Evolutionary conservation across 345 rosid genomes (phyloP), one percentile per base, ranked within the genome.

Genomic region (Hibiscus tridactylites): DNA sequence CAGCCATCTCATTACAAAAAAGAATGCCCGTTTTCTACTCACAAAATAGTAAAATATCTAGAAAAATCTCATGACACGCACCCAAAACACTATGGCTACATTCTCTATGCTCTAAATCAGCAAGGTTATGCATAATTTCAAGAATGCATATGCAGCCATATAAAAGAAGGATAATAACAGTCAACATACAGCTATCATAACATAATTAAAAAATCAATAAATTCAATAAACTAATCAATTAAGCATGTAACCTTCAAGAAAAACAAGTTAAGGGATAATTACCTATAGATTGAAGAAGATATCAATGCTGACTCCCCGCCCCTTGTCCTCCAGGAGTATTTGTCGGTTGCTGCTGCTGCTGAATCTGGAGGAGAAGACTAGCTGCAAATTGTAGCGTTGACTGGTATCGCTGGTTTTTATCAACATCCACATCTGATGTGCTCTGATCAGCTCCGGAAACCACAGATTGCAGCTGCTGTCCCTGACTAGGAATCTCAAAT

Each of bases 361-460:
- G 56, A 50, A 50, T 15, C 56, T 50, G 47, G 47, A 44, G 47
- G 83, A 60, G 79, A 66, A 26, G 83, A 19, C 53, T 83, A 80
- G 93, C 69, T 84, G 87, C 75, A 82, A 94, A 81, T 75, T 91
- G 93, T 60, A 94, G 80, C 0, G 98, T 91, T 68, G 95, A 94
- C 74, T 94, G 97, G 78, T 94, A 94, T 28, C 90, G 80, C 81
- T 94, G 93, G 73, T 88, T 86, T 74, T 90, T 91, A 78, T 90
- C 96, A 24, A 71, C 85, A 74, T 91, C 97, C 37, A 60, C 83
- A 76, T 85, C 88, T 68, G 88, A 71, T 56, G 78, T 62, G 28
- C 76, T 82, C 78, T 80, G 87, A 75, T 73, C 82, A 80, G 85
- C 70, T 61, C 81, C 90, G 76, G 85, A 54, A 21, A 78, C 70